These are phyloP conservation scores for Leccinum barrowsii DNA, from an alignment of 768 basidiomycete genomes.

Conservation along the genomic window DNA sequence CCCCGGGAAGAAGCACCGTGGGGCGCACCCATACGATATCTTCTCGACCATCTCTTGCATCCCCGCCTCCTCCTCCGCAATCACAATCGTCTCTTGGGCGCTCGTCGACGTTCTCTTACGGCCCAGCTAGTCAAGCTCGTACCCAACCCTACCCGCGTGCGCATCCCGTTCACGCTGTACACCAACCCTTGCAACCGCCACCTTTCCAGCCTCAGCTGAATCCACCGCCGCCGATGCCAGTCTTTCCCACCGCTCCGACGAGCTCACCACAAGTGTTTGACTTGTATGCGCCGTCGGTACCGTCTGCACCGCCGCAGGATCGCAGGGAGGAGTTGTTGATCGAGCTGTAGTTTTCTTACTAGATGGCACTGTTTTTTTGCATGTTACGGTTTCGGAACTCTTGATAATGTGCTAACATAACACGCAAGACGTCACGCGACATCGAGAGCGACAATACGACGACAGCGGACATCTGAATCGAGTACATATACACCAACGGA, in stretches of 20 bases:
- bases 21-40: constrained; percentile 30
- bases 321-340: constrained; percentile 59
- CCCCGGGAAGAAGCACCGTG: constrained; percentile 18
- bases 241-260: constrained; percentile 67
- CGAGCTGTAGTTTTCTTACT: constrained; percentile 28
- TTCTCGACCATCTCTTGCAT: constrained; percentile 15
- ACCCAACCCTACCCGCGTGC: constrained; percentile 7
- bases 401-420: neutral
- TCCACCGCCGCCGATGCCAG: constrained; percentile 48
- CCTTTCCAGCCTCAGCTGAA: constrained; percentile 19
- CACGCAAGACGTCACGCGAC: neutral
- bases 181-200: constrained; percentile 9
- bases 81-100: constrained; percentile 23
- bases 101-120: constrained; percentile 20
- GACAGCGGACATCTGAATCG: too few relatives aligned
- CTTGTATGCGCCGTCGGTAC: constrained; percentile 45
- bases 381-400: too few relatives aligned
- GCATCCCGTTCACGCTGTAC: constrained; percentile 2
- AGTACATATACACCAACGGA: too few relatives aligned
- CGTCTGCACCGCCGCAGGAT: constrained; percentile 48
- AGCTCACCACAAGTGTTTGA: constrained; percentile 51
- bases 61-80: constrained; percentile 12
- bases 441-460: too few relatives aligned
- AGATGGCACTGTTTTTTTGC: neutral
- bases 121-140: constrained; percentile 3